phyloP scores from a whole-genome alignment of 805 yeast species.

The Candida parachauliodes region DNA sequence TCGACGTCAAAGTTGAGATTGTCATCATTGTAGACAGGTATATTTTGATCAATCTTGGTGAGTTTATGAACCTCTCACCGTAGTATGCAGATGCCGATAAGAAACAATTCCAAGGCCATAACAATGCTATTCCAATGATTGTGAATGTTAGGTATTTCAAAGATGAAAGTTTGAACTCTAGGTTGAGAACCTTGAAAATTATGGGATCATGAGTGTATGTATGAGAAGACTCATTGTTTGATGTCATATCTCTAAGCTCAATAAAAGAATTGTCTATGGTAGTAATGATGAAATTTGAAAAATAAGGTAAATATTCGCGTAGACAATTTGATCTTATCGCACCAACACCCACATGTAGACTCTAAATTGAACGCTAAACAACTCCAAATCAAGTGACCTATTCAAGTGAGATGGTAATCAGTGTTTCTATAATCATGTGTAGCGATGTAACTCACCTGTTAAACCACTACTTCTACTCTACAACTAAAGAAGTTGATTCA shows the following conservation, averaged over 20 bases:
- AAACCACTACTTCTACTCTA: too few relatives aligned
- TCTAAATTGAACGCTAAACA: too few relatives aligned
- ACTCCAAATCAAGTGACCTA: too few relatives aligned
- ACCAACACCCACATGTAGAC: too few relatives aligned
- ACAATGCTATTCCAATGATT: conserved; percentile 67
- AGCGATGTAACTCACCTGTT: too few relatives aligned
- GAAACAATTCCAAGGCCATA: conserved; percentile 98
- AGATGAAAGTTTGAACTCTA: conserved; percentile 18
- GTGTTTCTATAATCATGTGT: too few relatives aligned
- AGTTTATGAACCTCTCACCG: conserved; percentile 51
- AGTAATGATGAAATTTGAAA: conserved; percentile 1
- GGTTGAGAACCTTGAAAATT: conserved; percentile 12
- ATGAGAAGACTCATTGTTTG: conserved; percentile 10
- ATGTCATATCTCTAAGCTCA: conserved; percentile 14
- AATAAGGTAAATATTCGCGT: conserved; percentile 4
- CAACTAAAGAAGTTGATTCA: too few relatives aligned
- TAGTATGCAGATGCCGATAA: conserved; percentile 84
- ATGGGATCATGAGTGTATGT: conserved; percentile 16
- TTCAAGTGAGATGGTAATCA: too few relatives aligned
- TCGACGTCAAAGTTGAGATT: conserved; percentile 67
- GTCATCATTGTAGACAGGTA: conserved; percentile 89
- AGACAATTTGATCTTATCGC: neutral
- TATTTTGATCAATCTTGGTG: conserved; percentile 48
- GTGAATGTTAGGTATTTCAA: conserved; percentile 56
- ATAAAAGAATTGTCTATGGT: neutral